These are phyloP conservation scores for Epichloe glyceriae DNA, from an alignment of 2,329 filamentous ascomycete genomes.

Conservation along the genomic window DNA sequence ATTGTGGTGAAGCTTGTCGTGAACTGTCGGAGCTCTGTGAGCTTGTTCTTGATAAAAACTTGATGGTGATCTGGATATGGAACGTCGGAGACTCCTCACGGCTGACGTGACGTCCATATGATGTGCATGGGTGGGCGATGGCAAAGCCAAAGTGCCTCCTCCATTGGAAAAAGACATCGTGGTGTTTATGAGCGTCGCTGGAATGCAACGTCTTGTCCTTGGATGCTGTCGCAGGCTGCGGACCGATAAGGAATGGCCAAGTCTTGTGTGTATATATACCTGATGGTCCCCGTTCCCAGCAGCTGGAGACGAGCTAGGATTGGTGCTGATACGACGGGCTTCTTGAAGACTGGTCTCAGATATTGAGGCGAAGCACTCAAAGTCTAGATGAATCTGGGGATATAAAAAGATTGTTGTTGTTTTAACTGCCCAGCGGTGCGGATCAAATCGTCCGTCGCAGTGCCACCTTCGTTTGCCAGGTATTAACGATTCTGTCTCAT, in stretches of 20 bases:
- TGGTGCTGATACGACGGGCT: neutral
- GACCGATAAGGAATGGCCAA: slow-evolving; percentile 15
- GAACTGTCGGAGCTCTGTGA: slow-evolving; percentile 37
- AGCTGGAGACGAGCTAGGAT: neutral
- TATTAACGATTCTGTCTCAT: slow-evolving; percentile 4
- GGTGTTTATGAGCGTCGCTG: slow-evolving; percentile 14
- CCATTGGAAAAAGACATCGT: slow-evolving; percentile 45
- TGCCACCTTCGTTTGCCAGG: slow-evolving; percentile 2
- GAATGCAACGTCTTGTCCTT: slow-evolving; percentile 15
- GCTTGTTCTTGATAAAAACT: slow-evolving; percentile 49
- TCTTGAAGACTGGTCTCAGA: neutral
- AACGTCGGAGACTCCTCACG: slow-evolving; percentile 72
- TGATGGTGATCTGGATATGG: slow-evolving; percentile 86
- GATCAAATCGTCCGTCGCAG: neutral
- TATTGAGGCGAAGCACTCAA: neutral
- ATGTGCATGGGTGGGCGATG: slow-evolving; percentile 73
- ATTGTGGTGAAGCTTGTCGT: slow-evolving; percentile 34
- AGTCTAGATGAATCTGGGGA: slow-evolving; percentile 1
- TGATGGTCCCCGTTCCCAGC: neutral
- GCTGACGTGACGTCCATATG: slow-evolving; percentile 72
- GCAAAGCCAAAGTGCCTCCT: slow-evolving; percentile 69
- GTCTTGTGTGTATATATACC: slow-evolving; percentile 1
- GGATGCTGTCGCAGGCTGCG: slow-evolving; percentile 13
- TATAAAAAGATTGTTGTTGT: neutral
- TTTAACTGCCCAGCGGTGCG: neutral